Evolutionary conservation across 148 eudicot species (phyloP).

Genomic region (Cornus controversa): DNA sequence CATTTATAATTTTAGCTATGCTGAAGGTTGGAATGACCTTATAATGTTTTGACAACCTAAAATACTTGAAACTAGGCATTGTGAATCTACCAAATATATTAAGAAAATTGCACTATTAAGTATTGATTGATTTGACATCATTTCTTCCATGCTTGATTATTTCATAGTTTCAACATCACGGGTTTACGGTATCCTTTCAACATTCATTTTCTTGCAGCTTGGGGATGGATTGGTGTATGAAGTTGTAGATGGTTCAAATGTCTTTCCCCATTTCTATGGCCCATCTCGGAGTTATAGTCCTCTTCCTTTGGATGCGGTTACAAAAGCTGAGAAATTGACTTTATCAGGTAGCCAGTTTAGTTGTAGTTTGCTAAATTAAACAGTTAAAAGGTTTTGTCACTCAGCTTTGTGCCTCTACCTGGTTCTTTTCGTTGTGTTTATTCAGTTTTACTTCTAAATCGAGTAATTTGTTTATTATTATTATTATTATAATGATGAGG

Average conservation of each 20-base stretch:
- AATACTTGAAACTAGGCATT: not conserved
- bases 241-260: slow-evolving; percentile 55
- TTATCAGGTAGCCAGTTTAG: slow-evolving; percentile 47
- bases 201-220: slow-evolving; percentile 43
- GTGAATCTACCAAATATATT: not conserved
- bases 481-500: no score
- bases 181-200: not conserved
- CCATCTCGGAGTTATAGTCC: slow-evolving; percentile 83
- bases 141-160: no score
- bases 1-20: no score
- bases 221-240: slow-evolving; percentile 92
- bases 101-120: no score
- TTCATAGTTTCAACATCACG: no score
- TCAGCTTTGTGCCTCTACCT: no score
- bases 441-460: no score
- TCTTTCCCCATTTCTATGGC: slow-evolving; percentile 94
- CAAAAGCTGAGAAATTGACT: slow-evolving; percentile 66
- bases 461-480: no score
- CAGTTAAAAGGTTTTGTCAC: no score
- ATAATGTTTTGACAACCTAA: not conserved
- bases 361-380: slow-evolving; percentile 59
- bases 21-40: not conserved
- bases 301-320: slow-evolving; percentile 68
- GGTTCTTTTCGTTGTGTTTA: no score
- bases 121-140: no score